Base-by-base conservation (phyloP, 179 eudicot species). In the Gypsophila paniculata region DNA sequence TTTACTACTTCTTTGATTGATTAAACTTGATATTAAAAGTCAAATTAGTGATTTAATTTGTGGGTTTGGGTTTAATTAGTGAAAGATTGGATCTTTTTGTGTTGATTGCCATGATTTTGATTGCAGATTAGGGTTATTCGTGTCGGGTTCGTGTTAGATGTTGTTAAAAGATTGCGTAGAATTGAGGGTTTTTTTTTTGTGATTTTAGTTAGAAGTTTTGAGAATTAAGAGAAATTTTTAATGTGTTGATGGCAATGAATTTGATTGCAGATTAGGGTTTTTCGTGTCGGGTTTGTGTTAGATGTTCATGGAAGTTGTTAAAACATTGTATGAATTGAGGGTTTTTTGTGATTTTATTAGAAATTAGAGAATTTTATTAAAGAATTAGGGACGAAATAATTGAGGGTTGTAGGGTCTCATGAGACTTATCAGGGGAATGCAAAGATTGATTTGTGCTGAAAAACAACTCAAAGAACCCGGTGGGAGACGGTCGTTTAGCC, bases 351-450 rank as follows among this genome's bases (percentile, higher is more conserved):
- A 8, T 69, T 61, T 32, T 58, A 23, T 11, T 42, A 48, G 46
- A 42, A 42, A 59, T 71, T 72, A 70, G 67, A 69, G 46, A 17
- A 67, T 18, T 55, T 7, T 34, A n/a, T 29, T 29, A 29, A 55
- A 57, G 36, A 38, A 70, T 36, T 34, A 19, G 62, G 46, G 34
- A 75, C 15, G 26, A 57, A 18, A 3, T 61, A 18, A 3, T 61
- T 66, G 83, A 76, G 90, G 74, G 79, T 61, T 76, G 46, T 42
- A 42, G 83, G 96, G 81, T 89, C 90, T 94, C 90, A 94, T 91
- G 99, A 94, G 89, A 90, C 88, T 91, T 94, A 80, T 78, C 80
- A 87, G 99, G 99, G 99, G 99, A 88, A 94, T 94, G 99, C 99
- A 90, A 93, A 94, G 83, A 88, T 74, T 62, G 85, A 77, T 82